phyloP scores from a whole-genome alignment of 805 yeast genomes.

The Sugiyamaella floridensis region DNA sequence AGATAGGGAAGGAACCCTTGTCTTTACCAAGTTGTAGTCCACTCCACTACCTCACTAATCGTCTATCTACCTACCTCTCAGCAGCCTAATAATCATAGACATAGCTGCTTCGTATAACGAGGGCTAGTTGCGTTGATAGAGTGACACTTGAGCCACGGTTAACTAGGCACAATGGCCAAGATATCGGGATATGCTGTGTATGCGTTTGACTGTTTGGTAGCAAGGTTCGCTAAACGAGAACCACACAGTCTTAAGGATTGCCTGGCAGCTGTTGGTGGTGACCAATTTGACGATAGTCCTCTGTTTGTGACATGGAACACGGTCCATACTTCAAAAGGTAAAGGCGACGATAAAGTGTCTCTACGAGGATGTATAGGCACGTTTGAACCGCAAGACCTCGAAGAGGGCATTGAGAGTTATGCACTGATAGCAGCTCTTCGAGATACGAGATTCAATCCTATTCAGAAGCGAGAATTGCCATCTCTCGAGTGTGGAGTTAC shows the following conservation, averaged over 20 bases:
- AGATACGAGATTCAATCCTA: slow-evolving; percentile 72
- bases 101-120: no score
- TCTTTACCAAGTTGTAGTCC: no score
- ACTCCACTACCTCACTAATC: no score
- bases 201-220: slow-evolving; percentile 36
- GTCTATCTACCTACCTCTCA: no score
- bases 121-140: no score
- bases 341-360: slow-evolving; percentile 20
- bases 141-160: no score
- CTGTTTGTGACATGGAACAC: slow-evolving; percentile 83
- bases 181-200: slow-evolving; percentile 30
- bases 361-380: slow-evolving; percentile 95
- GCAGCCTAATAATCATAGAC: no score
- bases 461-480: slow-evolving; percentile 48
- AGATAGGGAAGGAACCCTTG: no score
- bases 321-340: slow-evolving; percentile 11
- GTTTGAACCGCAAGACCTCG: slow-evolving; percentile 50
- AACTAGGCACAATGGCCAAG: slow-evolving; percentile 1
- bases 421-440: slow-evolving; percentile 65
- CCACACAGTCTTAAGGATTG: slow-evolving; percentile 13
- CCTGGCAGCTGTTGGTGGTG: slow-evolving; percentile 7
- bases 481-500: slow-evolving; percentile 54
- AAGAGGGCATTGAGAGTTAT: slow-evolving; percentile 53
- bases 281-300: slow-evolving; percentile 38
- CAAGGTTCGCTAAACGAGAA: slow-evolving; percentile 22